These are phyloP conservation scores for Neoscytalidium dimidiatum DNA, from an alignment of 2,329 filamentous ascomycete genomes.

Conservation along the genomic window DNA sequence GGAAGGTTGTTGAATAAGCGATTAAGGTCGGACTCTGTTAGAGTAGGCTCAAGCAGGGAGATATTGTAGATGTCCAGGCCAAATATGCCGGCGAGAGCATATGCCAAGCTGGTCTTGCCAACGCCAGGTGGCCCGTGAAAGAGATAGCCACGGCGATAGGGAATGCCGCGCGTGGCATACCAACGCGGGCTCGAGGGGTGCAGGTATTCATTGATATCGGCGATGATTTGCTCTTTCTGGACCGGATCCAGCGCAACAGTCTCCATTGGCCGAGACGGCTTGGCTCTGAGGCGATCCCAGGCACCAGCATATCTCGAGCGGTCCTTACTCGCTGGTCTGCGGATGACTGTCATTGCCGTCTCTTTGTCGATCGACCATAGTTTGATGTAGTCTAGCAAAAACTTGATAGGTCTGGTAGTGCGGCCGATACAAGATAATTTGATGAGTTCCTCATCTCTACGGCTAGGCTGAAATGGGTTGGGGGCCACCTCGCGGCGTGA, in stretches of 20 bases:
- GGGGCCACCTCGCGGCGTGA: constrained; percentile 33
- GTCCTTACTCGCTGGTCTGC: constrained; percentile 47
- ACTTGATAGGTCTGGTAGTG: constrained; percentile 51
- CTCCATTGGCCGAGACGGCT: constrained; percentile 69
- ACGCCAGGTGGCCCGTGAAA: constrained; percentile 77
- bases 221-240: constrained; percentile 67
- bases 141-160: constrained; percentile 80
- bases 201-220: constrained; percentile 77
- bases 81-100: constrained; percentile 49
- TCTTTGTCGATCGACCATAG: constrained; percentile 45
- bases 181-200: constrained; percentile 72
- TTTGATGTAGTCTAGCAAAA: constrained; percentile 48
- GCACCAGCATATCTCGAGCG: constrained; percentile 32
- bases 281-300: constrained; percentile 47
- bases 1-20: constrained; percentile 47
- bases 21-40: constrained; percentile 66
- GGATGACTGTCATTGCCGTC: constrained; percentile 48
- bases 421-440: constrained; percentile 51
- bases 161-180: constrained; percentile 83
- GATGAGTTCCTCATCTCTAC: constrained; percentile 43
- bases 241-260: constrained; percentile 72
- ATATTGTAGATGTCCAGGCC: constrained; percentile 50
- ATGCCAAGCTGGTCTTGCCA: constrained; percentile 60
- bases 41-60: constrained; percentile 64
- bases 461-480: constrained; percentile 24